Evolutionary conservation across 345 rosid genomes (phyloP), one percentile per base, ranked within the genome.

Genomic region (Diplotaxis tenuifolia): DNA sequence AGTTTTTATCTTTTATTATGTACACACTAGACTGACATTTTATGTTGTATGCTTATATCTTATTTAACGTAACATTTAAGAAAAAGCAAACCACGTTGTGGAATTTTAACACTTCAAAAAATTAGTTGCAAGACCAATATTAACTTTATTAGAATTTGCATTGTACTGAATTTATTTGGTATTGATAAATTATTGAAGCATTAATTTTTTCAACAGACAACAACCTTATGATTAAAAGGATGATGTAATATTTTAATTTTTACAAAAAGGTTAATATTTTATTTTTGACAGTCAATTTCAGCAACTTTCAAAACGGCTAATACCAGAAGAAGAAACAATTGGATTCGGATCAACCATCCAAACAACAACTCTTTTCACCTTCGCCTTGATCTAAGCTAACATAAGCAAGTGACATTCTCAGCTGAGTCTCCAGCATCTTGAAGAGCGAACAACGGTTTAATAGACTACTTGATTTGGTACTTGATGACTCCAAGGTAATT

Each of bases 321-420:
- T 69, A 40, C 97, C 96, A 12, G 76, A 86, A 12, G 96, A 88
- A 76, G 87, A 86, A 65, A n/a, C n/a, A n/a, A n/a, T n/a, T n/a
- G n/a, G n/a, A n/a, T n/a, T n/a, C n/a, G 96, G 96, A 75, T 94
- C 96, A 52, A 92, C 83, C 87, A 92, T 89, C n/a, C 97, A 93
- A 11, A 88, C 53, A 3, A 90, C 93, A 71, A 84, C 91, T 82
- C 80, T 90, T 74, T 86, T 95, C 75, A 88, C 91, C 65, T 88
- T 88, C 63, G 96, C 96, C 74, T 87, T 83, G 53, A 91, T 84
- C 97, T 40, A 92, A 79, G 71, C 91, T 88, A 78, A 92, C 97
- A 67, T 92, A 91, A 61, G 96, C 90, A 34, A n/a, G 96, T 92
- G 0, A 93, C 92, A 71, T 83, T 82, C 83, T 89, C 87, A 18